These are phyloP conservation scores for Penicillium paradoxum DNA, from an alignment of 495 filamentous ascomycete species.

Conservation along the genomic window DNA sequence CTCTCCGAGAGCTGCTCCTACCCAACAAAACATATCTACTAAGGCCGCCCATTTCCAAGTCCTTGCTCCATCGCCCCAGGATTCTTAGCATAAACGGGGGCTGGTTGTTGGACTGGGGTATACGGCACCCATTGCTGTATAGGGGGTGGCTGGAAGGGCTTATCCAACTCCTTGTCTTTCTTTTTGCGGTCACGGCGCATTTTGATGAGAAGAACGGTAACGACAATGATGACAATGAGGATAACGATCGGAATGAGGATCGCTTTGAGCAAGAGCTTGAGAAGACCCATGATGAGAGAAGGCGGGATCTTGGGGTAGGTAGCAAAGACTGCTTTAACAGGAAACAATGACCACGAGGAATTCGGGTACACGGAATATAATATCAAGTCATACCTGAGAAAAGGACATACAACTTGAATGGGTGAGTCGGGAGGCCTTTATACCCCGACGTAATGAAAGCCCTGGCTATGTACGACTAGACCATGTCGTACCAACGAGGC, in stretches of 20 bases:
- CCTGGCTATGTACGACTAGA: background rate
- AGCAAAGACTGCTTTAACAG: background rate
- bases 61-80: slow-evolving; percentile 3
- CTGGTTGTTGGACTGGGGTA: slow-evolving; percentile 3
- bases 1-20: background rate
- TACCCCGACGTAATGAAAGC: background rate
- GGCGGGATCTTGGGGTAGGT: background rate
- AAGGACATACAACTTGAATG: background rate
- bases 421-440: background rate
- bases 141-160: slow-evolving; percentile 5
- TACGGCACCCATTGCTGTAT: slow-evolving; percentile 12
- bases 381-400: too few relatives aligned
- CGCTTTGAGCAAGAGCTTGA: slow-evolving; percentile 9
- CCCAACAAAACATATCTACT: background rate
- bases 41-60: background rate
- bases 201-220: background rate
- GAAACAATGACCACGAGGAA: too few relatives aligned
- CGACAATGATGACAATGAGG: slow-evolving; percentile 2
- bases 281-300: slow-evolving; percentile 4
- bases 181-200: slow-evolving; percentile 7
- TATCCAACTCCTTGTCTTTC: slow-evolving; percentile 1
- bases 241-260: slow-evolving; percentile 10
- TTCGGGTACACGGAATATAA: background rate
- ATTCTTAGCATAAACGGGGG: background rate
- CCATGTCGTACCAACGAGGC: background rate